Percentiles rank a stretch among this genome's conserved stretches.
These are phyloP conservation scores for Incumbomyces delicatus DNA, from an alignment of 2,329 filamentous ascomycete species.

Conservation along the genomic window DNA sequence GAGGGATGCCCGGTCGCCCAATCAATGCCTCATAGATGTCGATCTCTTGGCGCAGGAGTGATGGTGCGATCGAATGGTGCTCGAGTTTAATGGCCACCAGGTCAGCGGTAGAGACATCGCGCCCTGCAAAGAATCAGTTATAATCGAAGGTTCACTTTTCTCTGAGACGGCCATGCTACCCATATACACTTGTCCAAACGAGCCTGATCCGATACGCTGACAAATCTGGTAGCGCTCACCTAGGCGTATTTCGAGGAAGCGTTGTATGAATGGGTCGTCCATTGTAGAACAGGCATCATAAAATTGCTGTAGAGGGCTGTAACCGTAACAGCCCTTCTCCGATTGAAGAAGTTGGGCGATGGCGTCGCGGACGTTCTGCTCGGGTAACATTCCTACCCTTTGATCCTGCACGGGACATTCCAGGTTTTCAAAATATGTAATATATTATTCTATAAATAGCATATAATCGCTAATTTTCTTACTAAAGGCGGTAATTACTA, in stretches of 20 bases:
- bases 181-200: conserved; percentile 4
- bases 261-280: conserved; percentile 7
- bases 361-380: no score
- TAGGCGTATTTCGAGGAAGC: not conserved
- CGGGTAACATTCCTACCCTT: no score
- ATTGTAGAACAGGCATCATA: not conserved
- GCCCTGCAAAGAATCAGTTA: conserved; percentile 4
- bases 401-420: no score
- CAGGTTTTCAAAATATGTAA: no score
- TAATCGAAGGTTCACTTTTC: not conserved
- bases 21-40: conserved; percentile 11
- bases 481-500: no score
- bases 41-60: conserved; percentile 14
- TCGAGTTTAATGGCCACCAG: conserved; percentile 21
- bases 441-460: no score
- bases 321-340: no score
- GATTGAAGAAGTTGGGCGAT: no score
- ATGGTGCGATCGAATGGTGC: conserved; percentile 12
- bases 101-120: conserved; percentile 13
- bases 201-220: not conserved
- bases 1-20: conserved; percentile 11
- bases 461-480: no score
- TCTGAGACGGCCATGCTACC: not conserved
- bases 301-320: no score
- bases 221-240: conserved; percentile 4